Evolutionary conservation across 1,139 yeast species (phyloP).

Genomic region (Hansenula sp.): DNA sequence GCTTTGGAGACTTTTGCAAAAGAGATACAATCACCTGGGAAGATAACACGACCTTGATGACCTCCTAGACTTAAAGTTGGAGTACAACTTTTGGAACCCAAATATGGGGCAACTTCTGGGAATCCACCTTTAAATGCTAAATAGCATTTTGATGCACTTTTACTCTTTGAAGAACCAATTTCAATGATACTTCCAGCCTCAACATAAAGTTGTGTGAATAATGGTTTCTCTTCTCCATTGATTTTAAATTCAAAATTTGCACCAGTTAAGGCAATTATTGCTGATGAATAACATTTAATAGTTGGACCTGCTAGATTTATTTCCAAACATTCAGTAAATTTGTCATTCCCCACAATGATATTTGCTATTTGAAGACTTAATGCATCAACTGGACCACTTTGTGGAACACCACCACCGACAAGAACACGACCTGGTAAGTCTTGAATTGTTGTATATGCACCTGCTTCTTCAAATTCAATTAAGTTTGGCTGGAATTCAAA

Average conservation of each 20-base stretch:
- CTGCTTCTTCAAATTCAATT: conserved; percentile 29
- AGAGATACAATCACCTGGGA: conserved; percentile 31
- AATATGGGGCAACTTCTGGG: conserved; percentile 31
- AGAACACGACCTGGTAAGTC: conserved; percentile 30
- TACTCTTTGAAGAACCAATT: conserved; percentile 28
- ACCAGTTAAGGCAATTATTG: conserved; percentile 28
- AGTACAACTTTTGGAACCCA: conserved; percentile 33
- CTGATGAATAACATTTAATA: conserved; percentile 27
- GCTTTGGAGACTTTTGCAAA: conserved; percentile 6
- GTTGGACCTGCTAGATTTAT: conserved; percentile 30
- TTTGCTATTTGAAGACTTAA: conserved; percentile 31
- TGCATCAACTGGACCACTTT: conserved; percentile 32
- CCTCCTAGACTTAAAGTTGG: conserved; percentile 34
- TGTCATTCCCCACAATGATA: conserved; percentile 29
- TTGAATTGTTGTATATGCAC: conserved; percentile 33
- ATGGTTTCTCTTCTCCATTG: conserved; percentile 24
- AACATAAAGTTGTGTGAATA: conserved; percentile 27
- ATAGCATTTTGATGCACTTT: conserved; percentile 26
- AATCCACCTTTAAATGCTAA: conserved; percentile 33
- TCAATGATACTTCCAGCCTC: conserved; percentile 26
- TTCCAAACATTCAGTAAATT: conserved; percentile 27
- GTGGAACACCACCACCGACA: conserved; percentile 30
- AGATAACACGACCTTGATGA: conserved; percentile 32
- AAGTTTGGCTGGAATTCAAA: conserved; percentile 26
- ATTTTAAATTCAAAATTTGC: conserved; percentile 24